These are phyloP conservation scores for Cladophialophora chaetospira DNA, from an alignment of 2,329 filamentous ascomycete genomes.

Conservation along the genomic window DNA sequence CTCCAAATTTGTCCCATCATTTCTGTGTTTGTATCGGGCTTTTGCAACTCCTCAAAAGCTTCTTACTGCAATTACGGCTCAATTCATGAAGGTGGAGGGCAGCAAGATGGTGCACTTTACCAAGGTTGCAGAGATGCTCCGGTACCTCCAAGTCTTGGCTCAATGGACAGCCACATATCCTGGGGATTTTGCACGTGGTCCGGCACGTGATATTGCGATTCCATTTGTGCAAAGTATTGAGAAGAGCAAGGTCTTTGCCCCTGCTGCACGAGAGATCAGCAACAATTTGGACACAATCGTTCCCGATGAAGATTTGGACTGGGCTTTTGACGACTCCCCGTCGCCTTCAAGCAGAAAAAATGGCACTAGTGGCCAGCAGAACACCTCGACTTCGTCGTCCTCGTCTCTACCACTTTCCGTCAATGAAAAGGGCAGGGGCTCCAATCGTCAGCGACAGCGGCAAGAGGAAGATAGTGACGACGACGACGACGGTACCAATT, in stretches of 20 bases:
- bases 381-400: slow-evolving; percentile 21
- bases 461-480: slow-evolving; percentile 36
- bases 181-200: slow-evolving; percentile 82
- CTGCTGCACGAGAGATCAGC: slow-evolving; percentile 79
- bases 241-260: slow-evolving; percentile 76
- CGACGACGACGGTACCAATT: slow-evolving; percentile 35
- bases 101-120: slow-evolving; percentile 72
- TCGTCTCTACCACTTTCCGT: slow-evolving; percentile 15
- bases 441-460: slow-evolving; percentile 41
- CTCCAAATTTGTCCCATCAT: slow-evolving; percentile 82
- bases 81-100: slow-evolving; percentile 72
- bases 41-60: slow-evolving; percentile 82
- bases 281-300: slow-evolving; percentile 72
- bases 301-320: slow-evolving; percentile 89
- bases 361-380: slow-evolving; percentile 13
- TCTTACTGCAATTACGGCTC: slow-evolving; percentile 67
- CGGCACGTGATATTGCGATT: slow-evolving; percentile 70
- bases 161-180: slow-evolving; percentile 90
- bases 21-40: slow-evolving; percentile 90
- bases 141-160: slow-evolving; percentile 79
- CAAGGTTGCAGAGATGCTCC: slow-evolving; percentile 77
- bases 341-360: slow-evolving; percentile 14
- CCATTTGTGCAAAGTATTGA: slow-evolving; percentile 76
- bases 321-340: slow-evolving; percentile 76
- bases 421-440: slow-evolving; percentile 18